These are phyloP conservation scores for Paecilomyces niveus DNA, from an alignment of 2,329 filamentous ascomycete species.

Conservation along the genomic window DNA sequence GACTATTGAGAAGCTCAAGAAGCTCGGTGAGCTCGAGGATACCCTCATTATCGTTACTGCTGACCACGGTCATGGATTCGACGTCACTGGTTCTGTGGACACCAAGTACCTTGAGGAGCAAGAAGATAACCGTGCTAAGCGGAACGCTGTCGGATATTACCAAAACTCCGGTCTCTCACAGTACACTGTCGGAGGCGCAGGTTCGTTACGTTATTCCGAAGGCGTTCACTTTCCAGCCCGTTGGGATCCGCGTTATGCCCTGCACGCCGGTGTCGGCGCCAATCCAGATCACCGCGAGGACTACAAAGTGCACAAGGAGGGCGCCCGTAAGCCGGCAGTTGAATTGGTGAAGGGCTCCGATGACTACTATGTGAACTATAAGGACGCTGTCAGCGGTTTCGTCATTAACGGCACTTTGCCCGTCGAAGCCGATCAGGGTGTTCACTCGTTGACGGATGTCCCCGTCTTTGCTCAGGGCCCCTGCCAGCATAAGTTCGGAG, in stretches of 20 bases:
- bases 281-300: conserved; percentile 70
- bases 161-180: conserved; percentile 65
- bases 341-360: conserved; percentile 45
- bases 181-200: conserved; percentile 59
- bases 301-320: conserved; percentile 62
- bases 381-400: conserved; percentile 60
- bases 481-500: conserved; percentile 69
- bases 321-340: conserved; percentile 55
- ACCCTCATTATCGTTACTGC: conserved; percentile 75
- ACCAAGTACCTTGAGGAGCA: conserved; percentile 67
- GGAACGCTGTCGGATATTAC: conserved; percentile 68
- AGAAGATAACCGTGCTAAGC: conserved; percentile 62
- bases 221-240: conserved; percentile 71
- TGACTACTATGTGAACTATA: conserved; percentile 61
- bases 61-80: conserved; percentile 87
- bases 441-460: conserved; percentile 71
- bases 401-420: conserved; percentile 69
- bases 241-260: conserved; percentile 78
- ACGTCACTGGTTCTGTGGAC: conserved; percentile 75
- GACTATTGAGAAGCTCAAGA: conserved; percentile 62
- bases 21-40: conserved; percentile 60
- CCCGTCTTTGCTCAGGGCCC: conserved; percentile 72
- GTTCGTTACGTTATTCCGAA: conserved; percentile 58
- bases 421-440: conserved; percentile 56
- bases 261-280: conserved; percentile 65